A percentile compares a stretch with the other conserved stretches of the same genome.
These are phyloP conservation scores for Rhynchosporium graminicola DNA, from an alignment of 2,329 filamentous ascomycete genomes.

Conservation along the genomic window DNA sequence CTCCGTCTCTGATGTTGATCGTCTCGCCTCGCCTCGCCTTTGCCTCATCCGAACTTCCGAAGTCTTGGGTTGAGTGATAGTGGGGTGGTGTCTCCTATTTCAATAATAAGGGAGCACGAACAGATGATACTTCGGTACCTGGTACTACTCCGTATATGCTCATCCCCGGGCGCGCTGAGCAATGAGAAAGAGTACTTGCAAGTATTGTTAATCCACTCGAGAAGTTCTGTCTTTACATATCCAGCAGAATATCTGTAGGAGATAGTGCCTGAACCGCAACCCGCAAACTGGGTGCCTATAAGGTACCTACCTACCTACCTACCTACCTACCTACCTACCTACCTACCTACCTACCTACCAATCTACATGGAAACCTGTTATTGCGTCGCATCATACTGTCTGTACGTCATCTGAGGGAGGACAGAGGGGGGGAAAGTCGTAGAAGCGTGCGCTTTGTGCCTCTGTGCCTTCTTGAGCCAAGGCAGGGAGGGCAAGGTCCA, in stretches of 20 bases:
- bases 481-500: not conserved
- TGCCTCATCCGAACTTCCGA: constrained; percentile 2
- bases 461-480: not conserved
- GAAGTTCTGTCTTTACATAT: not conserved
- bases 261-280: not conserved
- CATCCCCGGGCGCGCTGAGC: constrained; percentile 7
- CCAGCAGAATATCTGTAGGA: not conserved
- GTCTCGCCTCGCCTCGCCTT: not conserved
- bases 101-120: constrained; percentile 3
- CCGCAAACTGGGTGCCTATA: too few relatives aligned
- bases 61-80: not conserved
- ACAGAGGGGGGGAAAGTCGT: not conserved
- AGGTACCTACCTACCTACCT: too few relatives aligned
- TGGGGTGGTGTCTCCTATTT: constrained; percentile 4
- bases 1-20: constrained; percentile 7
- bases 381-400: not conserved
- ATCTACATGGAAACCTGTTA: too few relatives aligned
- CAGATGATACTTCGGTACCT: not conserved
- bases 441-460: not conserved
- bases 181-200: not conserved
- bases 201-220: not conserved
- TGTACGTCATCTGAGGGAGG: not conserved
- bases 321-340: too few relatives aligned
- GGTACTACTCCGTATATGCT: not conserved
- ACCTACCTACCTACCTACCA: too few relatives aligned